Base-by-base conservation (phyloP, 805 yeast genomes). In the Peterozyma toletana region DNA sequence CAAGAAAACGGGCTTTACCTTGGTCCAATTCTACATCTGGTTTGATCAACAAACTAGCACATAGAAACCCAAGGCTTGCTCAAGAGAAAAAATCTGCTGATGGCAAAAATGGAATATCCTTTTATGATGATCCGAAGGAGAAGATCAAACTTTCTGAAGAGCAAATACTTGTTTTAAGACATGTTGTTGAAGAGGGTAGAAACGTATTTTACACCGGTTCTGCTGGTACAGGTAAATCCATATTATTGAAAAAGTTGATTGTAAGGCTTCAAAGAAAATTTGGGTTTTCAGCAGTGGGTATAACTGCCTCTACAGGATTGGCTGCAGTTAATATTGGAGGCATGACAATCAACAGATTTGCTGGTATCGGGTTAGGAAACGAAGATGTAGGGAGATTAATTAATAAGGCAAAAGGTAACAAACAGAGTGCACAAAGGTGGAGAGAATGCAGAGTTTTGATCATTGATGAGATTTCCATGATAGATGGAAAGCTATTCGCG, bases 311-410 rank as follows among this genome's bases (percentile, higher is more conserved):
- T 0, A 93, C 99, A 0, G 99, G 99, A 1, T 67, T 93, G 48
- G 99, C 99, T 0, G 99, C 97, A 0, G 83, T 88, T 36, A 88
- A 89, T 54, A 85, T 93, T 53, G 96, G 95, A 2, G 99, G 99
- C 18, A 77, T 75, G 30, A 93, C 99, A 0, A 68, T 93, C 29
- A 95, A 91, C 60, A 72, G 85, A 54, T 88, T 82, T 65, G 77
- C 96, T 0, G 95, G 96, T 1, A 76, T 89, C 43, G 98, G 98
- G 0, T 60, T 89, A 1, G 96, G 93, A 2, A 64, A 63, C 38
- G 86, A 74, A 7, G 53, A 69, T 2, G 73, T 64, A 0, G 65
- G 64, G 0, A 60, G 62, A 13, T 59, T 87, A 37, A 14, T 86
- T 13, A 66, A 67, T 35, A 70, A 66, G 39, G 78, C 74, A 45